Evolutionary conservation across 1,284 basidiomycete genomes (phyloP), one percentile per base, ranked within the genome.

Genomic region (Malassezia equina): DNA sequence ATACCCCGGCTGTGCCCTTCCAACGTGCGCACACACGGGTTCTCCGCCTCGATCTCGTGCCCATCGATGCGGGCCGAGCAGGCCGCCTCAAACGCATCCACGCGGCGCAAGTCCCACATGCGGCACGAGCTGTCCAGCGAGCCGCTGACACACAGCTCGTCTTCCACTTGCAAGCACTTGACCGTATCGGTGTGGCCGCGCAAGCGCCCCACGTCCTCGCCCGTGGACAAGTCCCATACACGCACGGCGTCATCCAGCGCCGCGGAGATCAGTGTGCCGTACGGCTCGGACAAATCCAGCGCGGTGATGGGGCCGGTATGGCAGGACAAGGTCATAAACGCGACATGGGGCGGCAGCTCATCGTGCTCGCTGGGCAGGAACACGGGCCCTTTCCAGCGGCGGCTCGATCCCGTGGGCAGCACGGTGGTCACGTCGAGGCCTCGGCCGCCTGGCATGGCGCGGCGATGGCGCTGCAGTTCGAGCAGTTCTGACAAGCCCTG

Each of bases 291-390:
- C 72, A 96, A 90, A 77, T 98, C 93, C 32, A 98, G 81, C 1
- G 89, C 84, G 0, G 84, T 84, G 67, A 98, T 84, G 1, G 90
- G 86, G 0, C 83, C 83, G 0, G 82, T 78, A 69, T 96, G 90
- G 31, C 82, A 83, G 29, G 83, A 80, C 31, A 96, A 79, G 3
- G 88, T 88, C 90, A 99, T 95, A 78, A 99, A 99, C 5, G 93
- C 93, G 4, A 96, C 84, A 3, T 88, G 89, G 6, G 84, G 82
- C 4, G 93, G 94, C 52, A 99, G 79, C 53, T 95, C 90, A 67
- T 94, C 90, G 66, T 99, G 94, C 75, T 98, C 94, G 13, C 89
- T 93, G 1, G 93, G 93, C 56, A 99, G 76, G 79, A 99, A 98
- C 7, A 88, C 86, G 0, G 93, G 91, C 9, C 62, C 68, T 34